Evolutionary conservation across 371 early-diverging fungal species (phyloP).

Genomic region (Rhizomucor pusillus): DNA sequence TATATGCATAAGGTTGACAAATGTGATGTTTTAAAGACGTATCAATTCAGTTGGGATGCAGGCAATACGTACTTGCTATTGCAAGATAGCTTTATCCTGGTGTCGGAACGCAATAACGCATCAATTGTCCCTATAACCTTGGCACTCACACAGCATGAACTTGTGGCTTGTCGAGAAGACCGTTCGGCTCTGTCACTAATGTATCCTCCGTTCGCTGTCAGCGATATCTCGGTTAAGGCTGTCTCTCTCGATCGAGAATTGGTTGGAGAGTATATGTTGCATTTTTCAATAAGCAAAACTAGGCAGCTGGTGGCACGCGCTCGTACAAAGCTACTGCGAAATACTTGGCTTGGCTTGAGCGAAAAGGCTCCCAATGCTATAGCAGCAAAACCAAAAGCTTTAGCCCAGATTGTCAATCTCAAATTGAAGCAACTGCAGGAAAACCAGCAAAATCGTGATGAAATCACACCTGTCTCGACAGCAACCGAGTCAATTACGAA

Average conservation of each 20-base stretch:
- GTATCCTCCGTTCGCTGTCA: conserved; percentile 14
- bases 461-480: conserved; percentile 1
- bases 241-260: conserved; percentile 14
- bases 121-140: conserved; percentile 3
- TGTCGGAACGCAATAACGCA: conserved; percentile 1
- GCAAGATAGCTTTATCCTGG: conserved; percentile 6
- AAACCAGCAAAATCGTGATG: not conserved
- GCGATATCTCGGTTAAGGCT: conserved; percentile 15
- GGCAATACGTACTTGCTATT: conserved; percentile 11
- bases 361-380: conserved; percentile 8
- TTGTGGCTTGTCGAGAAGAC: conserved; percentile 10
- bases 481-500: conserved; percentile 2
- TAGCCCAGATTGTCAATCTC: conserved; percentile 1
- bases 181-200: conserved; percentile 9
- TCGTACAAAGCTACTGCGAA: conserved; percentile 12
- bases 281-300: conserved; percentile 13
- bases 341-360: conserved; percentile 19
- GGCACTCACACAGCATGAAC: conserved; percentile 15
- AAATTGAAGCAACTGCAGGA: conserved; percentile 3
- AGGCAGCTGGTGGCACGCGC: conserved; percentile 10
- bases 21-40: conserved; percentile 13
- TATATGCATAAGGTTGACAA: not conserved
- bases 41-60: conserved; percentile 17
- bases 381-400: conserved; percentile 7
- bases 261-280: conserved; percentile 22